Evolutionary conservation across 2,329 filamentous ascomycete species (phyloP), one percentile per base, ranked within the genome.

Genomic region (Cryphonectria parasitica): DNA sequence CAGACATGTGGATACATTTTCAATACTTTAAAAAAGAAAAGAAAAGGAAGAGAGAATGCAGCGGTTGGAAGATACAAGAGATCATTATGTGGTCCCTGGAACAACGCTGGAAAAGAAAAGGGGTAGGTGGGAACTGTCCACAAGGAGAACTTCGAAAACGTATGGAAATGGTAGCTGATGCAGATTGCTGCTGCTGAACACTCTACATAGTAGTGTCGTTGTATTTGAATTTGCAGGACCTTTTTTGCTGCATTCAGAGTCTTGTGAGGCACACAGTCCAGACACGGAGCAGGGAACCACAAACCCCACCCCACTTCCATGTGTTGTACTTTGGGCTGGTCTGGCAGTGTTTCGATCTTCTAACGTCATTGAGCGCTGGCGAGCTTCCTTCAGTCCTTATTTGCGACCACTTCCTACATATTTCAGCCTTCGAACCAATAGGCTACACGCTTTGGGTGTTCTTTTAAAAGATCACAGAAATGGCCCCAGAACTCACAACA

Each of bases 351-450:
- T 58, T 58, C 54, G 52, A 56, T 28, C 13, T 56, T 39, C 34
- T 31, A 61, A 64, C 61, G 61, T 64, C 61, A 64, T 64, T 64
- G 39, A 64, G 61, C 61, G 25, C 25, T 64, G 61, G 31, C 41
- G 61, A 64, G 61, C 61, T 64, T 64, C 61, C 61, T 64, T 52
- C 63, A 19, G 25, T 25, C 63, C 63, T 64, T 43, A 64, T 41
- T 15, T 41, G 49, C 63, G 63, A 28, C 63, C 41, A 22, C 41
- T 36, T 52, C 6, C 62, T n/a, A 13, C 41, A 28, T 49, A 17
- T 19, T 64, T 41, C 36, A 28, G 36, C 10, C 61, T 28, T n/a
- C 36, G n/a, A 28, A 31, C 22, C 25, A 28, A 28, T 10, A 45
- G n/a, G n/a, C 36, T 39, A 13, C n/a, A 11, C n/a, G 36, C 13